phyloP scores from a whole-genome alignment of 2,329 filamentous ascomycete genomes.

The Penicillium digitatum region DNA sequence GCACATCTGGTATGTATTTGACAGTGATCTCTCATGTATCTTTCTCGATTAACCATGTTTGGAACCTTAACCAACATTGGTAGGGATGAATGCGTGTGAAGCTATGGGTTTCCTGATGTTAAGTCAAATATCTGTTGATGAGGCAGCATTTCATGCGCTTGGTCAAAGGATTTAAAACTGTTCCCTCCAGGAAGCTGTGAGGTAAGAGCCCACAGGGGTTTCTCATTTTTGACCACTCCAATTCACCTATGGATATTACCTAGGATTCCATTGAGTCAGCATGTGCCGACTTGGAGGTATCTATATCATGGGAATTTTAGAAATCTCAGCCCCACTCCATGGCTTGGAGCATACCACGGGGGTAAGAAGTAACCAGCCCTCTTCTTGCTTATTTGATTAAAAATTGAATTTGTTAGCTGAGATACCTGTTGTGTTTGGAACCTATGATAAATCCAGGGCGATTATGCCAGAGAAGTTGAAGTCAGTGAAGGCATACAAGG shows the following conservation, averaged over 20 bases:
- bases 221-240: neutral
- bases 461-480: neutral
- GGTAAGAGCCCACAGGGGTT: neutral
- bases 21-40: neutral
- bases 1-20: conserved; percentile 3
- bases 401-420: too few species aligned
- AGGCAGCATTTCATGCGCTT: neutral
- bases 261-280: neutral
- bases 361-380: conserved; percentile 17
- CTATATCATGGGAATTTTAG: conserved; percentile 41
- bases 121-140: neutral
- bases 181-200: neutral
- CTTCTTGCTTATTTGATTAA: neutral
- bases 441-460: conserved; percentile 1
- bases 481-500: conserved; percentile 14
- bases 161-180: neutral
- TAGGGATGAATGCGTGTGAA: conserved; percentile 3
- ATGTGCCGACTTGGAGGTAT: conserved; percentile 39
- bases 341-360: conserved; percentile 45
- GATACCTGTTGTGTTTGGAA: conserved; percentile 14
- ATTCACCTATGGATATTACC: neutral
- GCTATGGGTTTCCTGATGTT: neutral
- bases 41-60: neutral
- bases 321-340: conserved; percentile 37
- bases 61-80: conserved; percentile 4